A percentile compares a stretch with the other conserved stretches of the same genome.
phyloP scores from a whole-genome alignment of 352 stramenopile species.

The Globisporangium spinosum region DNA sequence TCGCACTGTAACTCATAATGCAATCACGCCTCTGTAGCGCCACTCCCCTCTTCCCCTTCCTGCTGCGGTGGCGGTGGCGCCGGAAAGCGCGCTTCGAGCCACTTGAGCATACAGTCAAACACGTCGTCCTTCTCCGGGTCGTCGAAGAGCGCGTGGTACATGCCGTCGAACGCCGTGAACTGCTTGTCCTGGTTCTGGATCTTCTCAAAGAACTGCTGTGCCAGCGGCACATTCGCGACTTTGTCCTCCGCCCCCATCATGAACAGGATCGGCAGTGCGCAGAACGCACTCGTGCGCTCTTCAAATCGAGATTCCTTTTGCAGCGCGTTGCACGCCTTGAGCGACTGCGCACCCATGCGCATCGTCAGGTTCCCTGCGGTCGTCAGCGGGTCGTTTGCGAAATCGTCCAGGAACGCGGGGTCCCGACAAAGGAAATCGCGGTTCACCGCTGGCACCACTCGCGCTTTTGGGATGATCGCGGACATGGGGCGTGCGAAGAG shows the following conservation, averaged over 20 bases:
- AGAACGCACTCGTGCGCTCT: slow-evolving; percentile 24
- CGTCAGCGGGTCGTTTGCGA: slow-evolving; percentile 1
- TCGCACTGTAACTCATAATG: not conserved
- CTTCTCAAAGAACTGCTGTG: slow-evolving; percentile 35
- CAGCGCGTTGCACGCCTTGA: slow-evolving; percentile 32
- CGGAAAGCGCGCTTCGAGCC: slow-evolving; percentile 41
- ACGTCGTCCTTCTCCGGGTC: slow-evolving; percentile 52
- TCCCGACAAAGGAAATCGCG: slow-evolving; percentile 22
- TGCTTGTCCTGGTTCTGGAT: slow-evolving; percentile 44
- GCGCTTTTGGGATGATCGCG: slow-evolving; percentile 17
- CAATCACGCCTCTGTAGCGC: too few relatives aligned
- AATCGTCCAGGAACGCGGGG: slow-evolving; percentile 25
- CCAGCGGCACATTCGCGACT: slow-evolving; percentile 37
- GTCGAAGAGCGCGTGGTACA: slow-evolving; percentile 57
- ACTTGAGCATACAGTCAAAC: slow-evolving; percentile 30
- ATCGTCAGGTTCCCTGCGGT: slow-evolving; percentile 28
- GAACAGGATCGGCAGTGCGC: slow-evolving; percentile 22
- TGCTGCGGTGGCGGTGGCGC: not conserved
- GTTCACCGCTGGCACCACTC: slow-evolving; percentile 30
- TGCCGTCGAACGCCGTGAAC: slow-evolving; percentile 44
- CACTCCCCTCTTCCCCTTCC: not conserved
- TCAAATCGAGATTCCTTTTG: slow-evolving; percentile 25
- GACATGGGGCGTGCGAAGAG: slow-evolving; percentile 17
- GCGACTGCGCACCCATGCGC: slow-evolving; percentile 33
- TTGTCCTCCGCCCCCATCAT: slow-evolving; percentile 47